phyloP scores from a whole-genome alignment of 2,329 filamentous ascomycete species.

The Alternaria tenuissima region DNA sequence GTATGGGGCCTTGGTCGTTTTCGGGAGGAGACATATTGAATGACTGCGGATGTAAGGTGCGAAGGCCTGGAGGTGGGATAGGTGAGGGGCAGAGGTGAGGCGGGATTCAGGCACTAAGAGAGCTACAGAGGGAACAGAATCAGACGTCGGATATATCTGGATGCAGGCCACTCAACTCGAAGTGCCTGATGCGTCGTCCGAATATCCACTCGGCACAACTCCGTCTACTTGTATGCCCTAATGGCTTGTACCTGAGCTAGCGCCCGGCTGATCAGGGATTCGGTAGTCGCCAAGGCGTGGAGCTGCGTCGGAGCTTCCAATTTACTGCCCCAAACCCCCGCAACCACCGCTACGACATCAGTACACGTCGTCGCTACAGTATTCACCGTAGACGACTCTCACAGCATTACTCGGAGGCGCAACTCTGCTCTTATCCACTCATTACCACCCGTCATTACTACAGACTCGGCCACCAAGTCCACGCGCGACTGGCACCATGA shows the following conservation, averaged over 20 bases:
- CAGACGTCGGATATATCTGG: neutral
- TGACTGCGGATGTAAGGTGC: neutral
- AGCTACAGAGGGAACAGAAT: neutral
- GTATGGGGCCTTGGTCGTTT: slow-evolving; percentile 60
- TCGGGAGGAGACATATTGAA: slow-evolving; percentile 27
- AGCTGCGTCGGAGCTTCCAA: slow-evolving; percentile 23
- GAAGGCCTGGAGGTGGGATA: neutral
- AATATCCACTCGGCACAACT: neutral
- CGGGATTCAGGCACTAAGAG: neutral
- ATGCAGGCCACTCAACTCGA: neutral
- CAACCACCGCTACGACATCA: slow-evolving; percentile 6
- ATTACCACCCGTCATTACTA: slow-evolving; percentile 6
- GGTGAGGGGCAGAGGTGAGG: slow-evolving; percentile 13
- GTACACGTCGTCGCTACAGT: slow-evolving; percentile 5
- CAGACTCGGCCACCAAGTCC: slow-evolving; percentile 1
- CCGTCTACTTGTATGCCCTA: neutral
- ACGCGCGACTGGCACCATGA: slow-evolving; percentile 47
- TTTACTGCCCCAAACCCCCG: slow-evolving; percentile 17
- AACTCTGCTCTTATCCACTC: neutral
- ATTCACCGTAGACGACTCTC: neutral
- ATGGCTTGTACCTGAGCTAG: slow-evolving; percentile 24
- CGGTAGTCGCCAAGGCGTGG: slow-evolving; percentile 16
- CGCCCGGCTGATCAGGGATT: slow-evolving; percentile 21
- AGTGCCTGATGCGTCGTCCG: neutral
- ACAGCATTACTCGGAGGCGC: neutral